These are phyloP conservation scores for Tetrastigma voinierianum DNA, from an alignment of 164 flowering plant species.

Conservation along the genomic window DNA sequence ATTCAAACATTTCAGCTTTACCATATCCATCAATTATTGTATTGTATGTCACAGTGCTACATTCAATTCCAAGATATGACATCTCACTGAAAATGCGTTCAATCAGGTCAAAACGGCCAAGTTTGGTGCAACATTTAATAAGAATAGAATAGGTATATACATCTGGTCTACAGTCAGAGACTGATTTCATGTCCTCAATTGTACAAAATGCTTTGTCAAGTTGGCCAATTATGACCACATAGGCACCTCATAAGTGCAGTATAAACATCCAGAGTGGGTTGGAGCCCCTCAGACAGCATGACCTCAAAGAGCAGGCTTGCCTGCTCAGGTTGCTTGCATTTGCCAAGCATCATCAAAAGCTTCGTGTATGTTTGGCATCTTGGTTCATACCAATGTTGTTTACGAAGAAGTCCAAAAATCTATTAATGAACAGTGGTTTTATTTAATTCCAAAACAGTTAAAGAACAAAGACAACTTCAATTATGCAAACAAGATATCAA, in stretches of 20 bases:
- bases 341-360: conserved; percentile 80
- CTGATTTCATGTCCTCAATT: conserved; percentile 68
- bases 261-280: conserved; percentile 75
- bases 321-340: conserved; percentile 59
- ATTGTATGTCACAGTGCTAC: conserved; percentile 67
- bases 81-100: conserved; percentile 55
- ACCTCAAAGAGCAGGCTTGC: conserved; percentile 72
- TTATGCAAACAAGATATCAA: not conserved
- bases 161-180: conserved; percentile 78
- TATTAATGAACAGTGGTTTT: conserved; percentile 13
- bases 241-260: conserved; percentile 81
- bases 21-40: conserved; percentile 91
- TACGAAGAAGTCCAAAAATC: conserved; percentile 79
- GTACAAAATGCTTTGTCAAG: conserved; percentile 59
- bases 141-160: conserved; percentile 67
- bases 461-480: not conserved
- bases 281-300: conserved; percentile 67
- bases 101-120: conserved; percentile 54
- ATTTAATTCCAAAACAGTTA: not conserved
- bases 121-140: conserved; percentile 53
- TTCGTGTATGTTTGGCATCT: conserved; percentile 79
- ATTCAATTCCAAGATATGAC: conserved; percentile 62
- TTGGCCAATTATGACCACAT: conserved; percentile 66
- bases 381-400: conserved; percentile 86
- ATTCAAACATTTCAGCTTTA: conserved; percentile 72